These are phyloP conservation scores for Talaromyces amestolkiae DNA, from an alignment of 2,329 filamentous ascomycete species.

Conservation along the genomic window DNA sequence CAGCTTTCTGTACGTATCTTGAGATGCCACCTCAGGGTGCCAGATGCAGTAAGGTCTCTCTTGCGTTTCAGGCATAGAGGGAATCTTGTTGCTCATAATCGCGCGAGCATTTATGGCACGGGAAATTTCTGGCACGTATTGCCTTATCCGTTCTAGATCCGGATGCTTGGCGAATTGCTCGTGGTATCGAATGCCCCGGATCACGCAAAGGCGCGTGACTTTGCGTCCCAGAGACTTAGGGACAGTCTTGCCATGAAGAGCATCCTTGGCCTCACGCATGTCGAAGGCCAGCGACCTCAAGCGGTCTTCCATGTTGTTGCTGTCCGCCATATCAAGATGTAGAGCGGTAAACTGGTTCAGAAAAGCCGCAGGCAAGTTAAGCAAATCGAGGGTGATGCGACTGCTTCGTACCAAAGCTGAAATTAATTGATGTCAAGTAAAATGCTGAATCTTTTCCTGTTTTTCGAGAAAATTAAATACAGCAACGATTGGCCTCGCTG, in stretches of 20 bases:
- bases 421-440: too few relatives aligned
- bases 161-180: constrained; percentile 1
- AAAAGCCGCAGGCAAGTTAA: not conserved
- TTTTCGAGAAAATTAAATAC: not conserved
- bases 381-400: not conserved
- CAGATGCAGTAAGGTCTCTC: constrained; percentile 22
- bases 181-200: not conserved
- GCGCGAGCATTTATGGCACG: constrained; percentile 19
- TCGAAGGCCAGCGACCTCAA: not conserved
- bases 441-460: too few relatives aligned
- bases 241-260: not conserved
- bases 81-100: constrained; percentile 22
- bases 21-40: constrained; percentile 15
- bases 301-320: not conserved
- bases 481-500: too few relatives aligned
- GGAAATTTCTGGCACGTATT: constrained; percentile 16
- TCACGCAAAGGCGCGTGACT: not conserved
- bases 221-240: not conserved
- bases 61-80: constrained; percentile 3
- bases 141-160: not conserved
- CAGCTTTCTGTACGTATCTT: constrained; percentile 17
- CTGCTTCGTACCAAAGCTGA: too few relatives aligned
- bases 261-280: not conserved
- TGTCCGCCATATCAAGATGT: not conserved
- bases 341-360: not conserved